Base-by-base conservation (phyloP, 164 flowering plant genomes). In the Aristolochia fimbriata region DNA sequence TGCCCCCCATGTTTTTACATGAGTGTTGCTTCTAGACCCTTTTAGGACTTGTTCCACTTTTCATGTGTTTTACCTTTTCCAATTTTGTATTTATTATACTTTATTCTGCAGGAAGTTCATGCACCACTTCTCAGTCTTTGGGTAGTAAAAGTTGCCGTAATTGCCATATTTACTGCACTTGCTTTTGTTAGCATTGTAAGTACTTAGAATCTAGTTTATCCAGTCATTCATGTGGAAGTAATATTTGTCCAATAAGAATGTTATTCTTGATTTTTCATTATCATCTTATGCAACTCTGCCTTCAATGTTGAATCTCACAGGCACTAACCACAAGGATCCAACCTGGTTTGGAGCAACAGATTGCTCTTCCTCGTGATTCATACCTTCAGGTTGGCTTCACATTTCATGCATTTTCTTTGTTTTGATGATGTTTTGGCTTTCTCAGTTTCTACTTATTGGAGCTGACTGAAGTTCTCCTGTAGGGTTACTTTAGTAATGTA, bases 311-410 rank as follows among this genome's bases (percentile, higher is more conserved):
- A 58, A 64, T 37, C 43, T 48, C 54, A 33, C 55, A 94, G 99
- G 97, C 96, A 63, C 73, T 94, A 46, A 80, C 83, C 71, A 81
- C 99, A n/a, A 79, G 99, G 67, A 85, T 94, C 52, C 78, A 94
- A 72, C 91, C 96, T 74, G 99, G 99, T 70, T 74, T 90, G 73
- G 97, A 88, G 50, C 97, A 94, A 58, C 78, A 86, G 70, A 81
- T 88, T 74, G 99, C 86, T 70, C 99, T 94, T 76, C 99, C 99
- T 21, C 80, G 75, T 55, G 96, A 94, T 68, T 94, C 99, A 8
- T 94, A 90, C 80, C 92, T 94, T 69, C 99, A 94, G 97, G 99
- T 94, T 15, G n/a, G 46, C 15, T 58, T 43, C n/a, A 6, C 16
- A 22, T 52, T 52, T 52, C 11, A 1, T 12, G 23, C 56, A 12